Percentiles rank a stretch among this genome's conserved stretches.
Evolutionary conservation across 2,329 filamentous ascomycete genomes (phyloP).

Genomic region (Scorias spongiosa): DNA sequence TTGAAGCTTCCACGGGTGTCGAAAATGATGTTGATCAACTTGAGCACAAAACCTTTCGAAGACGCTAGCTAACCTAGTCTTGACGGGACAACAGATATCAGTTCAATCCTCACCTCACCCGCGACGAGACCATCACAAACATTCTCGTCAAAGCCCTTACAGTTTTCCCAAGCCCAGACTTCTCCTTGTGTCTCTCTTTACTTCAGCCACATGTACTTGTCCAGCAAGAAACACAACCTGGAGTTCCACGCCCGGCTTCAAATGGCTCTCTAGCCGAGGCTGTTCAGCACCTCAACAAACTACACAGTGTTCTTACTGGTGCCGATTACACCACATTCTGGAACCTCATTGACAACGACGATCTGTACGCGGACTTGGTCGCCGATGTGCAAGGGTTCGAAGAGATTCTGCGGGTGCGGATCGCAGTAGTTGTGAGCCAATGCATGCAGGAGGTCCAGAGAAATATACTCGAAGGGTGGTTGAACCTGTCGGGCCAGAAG

Average conservation of each 20-base stretch:
- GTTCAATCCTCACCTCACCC: conserved; percentile 96
- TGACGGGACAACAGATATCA: conserved; percentile 58
- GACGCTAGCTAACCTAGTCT: background rate
- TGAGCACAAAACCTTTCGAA: too few species aligned
- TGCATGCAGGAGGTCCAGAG: conserved; percentile 60
- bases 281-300: conserved; percentile 67
- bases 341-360: conserved; percentile 80
- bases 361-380: conserved; percentile 87
- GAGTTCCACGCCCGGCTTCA: conserved; percentile 30
- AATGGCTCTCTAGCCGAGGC: conserved; percentile 63
- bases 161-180: conserved; percentile 91
- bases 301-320: conserved; percentile 77
- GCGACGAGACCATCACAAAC: conserved; percentile 96
- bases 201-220: conserved; percentile 70
- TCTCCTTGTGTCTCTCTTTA: conserved; percentile 84
- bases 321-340: conserved; percentile 89
- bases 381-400: conserved; percentile 93
- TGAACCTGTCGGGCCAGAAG: conserved; percentile 31
- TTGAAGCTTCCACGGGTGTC: too few species aligned
- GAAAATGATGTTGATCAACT: background rate
- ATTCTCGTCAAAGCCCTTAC: conserved; percentile 96
- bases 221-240: conserved; percentile 36
- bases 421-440: conserved; percentile 74
- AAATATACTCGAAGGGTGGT: conserved; percentile 33
- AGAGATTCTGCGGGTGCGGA: conserved; percentile 78